phyloP scores from a whole-genome alignment of 495 filamentous ascomycete genomes.

The Staphylotrichum tortipilum region DNA sequence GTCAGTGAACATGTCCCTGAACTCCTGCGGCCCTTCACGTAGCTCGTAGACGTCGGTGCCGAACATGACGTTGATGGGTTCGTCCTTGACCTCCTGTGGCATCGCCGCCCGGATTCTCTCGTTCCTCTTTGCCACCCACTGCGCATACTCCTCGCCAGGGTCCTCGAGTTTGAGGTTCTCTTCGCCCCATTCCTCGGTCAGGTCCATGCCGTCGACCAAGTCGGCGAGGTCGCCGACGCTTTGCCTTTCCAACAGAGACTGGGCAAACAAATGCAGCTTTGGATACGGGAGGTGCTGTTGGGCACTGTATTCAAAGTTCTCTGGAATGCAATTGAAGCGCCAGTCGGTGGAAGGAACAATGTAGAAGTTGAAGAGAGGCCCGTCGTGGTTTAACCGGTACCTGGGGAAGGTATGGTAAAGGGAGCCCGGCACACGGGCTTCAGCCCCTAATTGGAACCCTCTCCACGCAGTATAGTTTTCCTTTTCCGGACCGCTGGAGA shows the following conservation, averaged over 20 bases:
- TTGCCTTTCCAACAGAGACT: not conserved
- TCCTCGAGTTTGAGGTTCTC: not conserved
- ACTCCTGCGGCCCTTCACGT: not conserved
- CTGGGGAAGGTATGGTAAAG: not conserved
- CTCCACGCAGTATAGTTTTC: not conserved
- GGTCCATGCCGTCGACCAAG: conserved; percentile 2
- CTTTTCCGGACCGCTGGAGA: not conserved
- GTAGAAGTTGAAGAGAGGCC: not conserved
- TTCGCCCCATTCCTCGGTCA: not conserved
- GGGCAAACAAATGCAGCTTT: not conserved
- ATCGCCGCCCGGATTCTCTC: not conserved
- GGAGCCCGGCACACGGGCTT: not conserved
- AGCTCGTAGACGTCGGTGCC: not conserved
- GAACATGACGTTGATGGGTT: not conserved
- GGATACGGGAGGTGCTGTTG: not conserved
- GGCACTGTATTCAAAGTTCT: not conserved
- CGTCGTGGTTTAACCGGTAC: not conserved
- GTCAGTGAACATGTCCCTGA: not conserved
- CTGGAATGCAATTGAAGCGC: not conserved
- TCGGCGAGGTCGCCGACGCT: not conserved
- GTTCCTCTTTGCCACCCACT: not conserved
- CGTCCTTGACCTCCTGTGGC: not conserved
- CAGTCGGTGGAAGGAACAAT: not conserved
- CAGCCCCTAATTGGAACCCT: not conserved
- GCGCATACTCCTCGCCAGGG: not conserved